Evolutionary conservation across 2,329 filamentous ascomycete genomes (phyloP).

Genomic region (Plenodomus lindquistii): DNA sequence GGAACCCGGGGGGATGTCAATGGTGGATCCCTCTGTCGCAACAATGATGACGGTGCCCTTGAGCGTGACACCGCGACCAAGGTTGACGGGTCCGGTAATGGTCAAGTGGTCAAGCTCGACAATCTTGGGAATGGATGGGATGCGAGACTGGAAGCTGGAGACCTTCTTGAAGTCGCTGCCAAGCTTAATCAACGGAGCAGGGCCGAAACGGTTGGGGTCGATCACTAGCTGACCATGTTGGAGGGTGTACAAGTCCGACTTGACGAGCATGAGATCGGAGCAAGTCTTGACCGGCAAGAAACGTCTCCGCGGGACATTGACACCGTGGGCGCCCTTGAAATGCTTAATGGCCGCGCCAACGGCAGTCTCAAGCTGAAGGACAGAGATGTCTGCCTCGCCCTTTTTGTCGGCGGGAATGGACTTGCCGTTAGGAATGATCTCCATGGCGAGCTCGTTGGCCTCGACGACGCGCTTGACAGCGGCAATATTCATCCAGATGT

Average conservation of each 20-base stretch:
- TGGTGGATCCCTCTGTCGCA: conserved; percentile 95
- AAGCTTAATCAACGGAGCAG: conserved; percentile 97
- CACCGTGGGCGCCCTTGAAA: conserved; percentile 97
- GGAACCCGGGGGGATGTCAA: conserved; percentile 94
- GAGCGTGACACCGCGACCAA: conserved; percentile 90
- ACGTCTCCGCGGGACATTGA: conserved; percentile 95
- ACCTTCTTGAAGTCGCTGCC: conserved; percentile 99
- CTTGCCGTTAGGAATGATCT: conserved; percentile 99
- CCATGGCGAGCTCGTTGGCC: conserved; percentile 97
- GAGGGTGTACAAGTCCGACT: conserved; percentile 97
- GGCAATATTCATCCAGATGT: conserved; percentile 99
- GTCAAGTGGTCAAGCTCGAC: conserved; percentile 93
- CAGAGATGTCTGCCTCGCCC: conserved; percentile 96
- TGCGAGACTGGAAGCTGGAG: conserved; percentile 89
- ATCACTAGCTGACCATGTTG: conserved; percentile 98
- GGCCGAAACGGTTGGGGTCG: conserved; percentile 94
- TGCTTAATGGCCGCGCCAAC: conserved; percentile 98
- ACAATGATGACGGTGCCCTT: conserved; percentile 99
- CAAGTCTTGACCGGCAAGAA: conserved; percentile 99
- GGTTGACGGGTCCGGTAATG: conserved; percentile 95
- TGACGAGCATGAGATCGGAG: conserved; percentile 99
- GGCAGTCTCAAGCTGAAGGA: conserved; percentile 97
- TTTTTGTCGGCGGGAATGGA: conserved; percentile 99
- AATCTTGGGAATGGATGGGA: conserved; percentile 86
- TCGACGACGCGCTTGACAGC: conserved; percentile 98